Conservation (phyloP, 805 yeast genomes). For the Saturnispora hagleri region DNA sequence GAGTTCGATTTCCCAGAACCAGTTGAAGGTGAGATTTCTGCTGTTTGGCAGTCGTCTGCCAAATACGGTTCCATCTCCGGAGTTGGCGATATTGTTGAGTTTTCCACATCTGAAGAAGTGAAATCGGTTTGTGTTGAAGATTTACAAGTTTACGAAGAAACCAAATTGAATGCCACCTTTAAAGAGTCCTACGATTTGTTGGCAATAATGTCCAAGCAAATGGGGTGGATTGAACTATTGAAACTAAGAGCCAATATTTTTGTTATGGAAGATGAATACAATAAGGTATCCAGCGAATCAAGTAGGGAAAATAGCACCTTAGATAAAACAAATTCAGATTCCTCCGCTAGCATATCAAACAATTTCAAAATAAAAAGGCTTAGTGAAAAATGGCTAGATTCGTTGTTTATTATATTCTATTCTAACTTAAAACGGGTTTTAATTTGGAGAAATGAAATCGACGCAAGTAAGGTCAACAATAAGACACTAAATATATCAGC, state of each 20-base stretch:
- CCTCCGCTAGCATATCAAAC: conserved; percentile 18
- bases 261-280: conserved; percentile 70
- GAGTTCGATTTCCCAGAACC: conserved; percentile 43
- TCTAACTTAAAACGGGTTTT: conserved; percentile 75
- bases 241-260: conserved; percentile 60
- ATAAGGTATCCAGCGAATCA: conserved; percentile 17
- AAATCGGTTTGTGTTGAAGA: conserved; percentile 39
- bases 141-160: conserved; percentile 40
- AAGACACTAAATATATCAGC: conserved; percentile 42
- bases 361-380: conserved; percentile 38
- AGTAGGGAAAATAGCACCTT: conserved; percentile 7
- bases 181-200: conserved; percentile 58
- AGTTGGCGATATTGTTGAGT: conserved; percentile 26
- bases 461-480: conserved; percentile 10
- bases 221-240: conserved; percentile 81
- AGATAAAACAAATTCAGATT: background rate
- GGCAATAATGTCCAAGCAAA: conserved; percentile 52
- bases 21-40: conserved; percentile 40
- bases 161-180: conserved; percentile 44
- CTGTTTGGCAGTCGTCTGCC: conserved; percentile 37
- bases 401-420: conserved; percentile 53
- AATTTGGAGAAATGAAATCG: conserved; percentile 34
- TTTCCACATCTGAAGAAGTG: conserved; percentile 28
- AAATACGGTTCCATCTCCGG: conserved; percentile 27
- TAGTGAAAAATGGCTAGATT: conserved; percentile 69